phyloP scores from a whole-genome alignment of 805 yeast genomes.

The Wickerhamomyces xylosicus region DNA sequence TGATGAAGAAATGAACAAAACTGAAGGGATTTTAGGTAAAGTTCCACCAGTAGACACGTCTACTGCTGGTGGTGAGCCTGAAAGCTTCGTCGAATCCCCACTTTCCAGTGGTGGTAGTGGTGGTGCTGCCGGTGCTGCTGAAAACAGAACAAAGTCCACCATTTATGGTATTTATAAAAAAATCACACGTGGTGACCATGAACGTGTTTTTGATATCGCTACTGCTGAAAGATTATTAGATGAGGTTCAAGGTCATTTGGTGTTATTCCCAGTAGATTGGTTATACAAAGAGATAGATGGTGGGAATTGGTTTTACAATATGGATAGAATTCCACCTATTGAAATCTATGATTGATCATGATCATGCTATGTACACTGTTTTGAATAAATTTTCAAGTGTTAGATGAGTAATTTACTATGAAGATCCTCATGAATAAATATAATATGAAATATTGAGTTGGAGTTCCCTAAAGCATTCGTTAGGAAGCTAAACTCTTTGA shows the following conservation, averaged over 20 bases:
- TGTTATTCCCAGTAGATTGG: constrained; percentile 92
- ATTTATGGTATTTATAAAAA: constrained; percentile 23
- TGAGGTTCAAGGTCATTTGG: constrained; percentile 78
- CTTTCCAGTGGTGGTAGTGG: constrained; percentile 24
- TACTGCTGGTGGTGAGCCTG: not conserved
- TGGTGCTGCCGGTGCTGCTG: constrained; percentile 14
- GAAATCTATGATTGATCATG: constrained; percentile 84
- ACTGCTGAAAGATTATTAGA: constrained; percentile 67
- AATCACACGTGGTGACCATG: constrained; percentile 24
- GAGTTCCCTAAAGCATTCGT: too few relatives aligned
- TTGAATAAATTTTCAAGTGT: too few relatives aligned
- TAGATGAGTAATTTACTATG: too few relatives aligned
- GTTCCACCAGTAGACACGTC: constrained; percentile 5
- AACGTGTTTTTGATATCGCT: constrained; percentile 52
- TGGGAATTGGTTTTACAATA: constrained; percentile 91
- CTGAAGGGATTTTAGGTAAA: constrained; percentile 5
- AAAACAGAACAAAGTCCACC: not conserved
- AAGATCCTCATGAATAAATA: too few relatives aligned
- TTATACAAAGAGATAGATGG: constrained; percentile 74
- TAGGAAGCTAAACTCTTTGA: too few relatives aligned
- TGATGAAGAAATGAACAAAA: constrained; percentile 2
- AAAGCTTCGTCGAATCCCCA: not conserved
- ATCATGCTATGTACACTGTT: too few relatives aligned
- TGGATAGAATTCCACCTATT: constrained; percentile 90
- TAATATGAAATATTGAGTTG: too few relatives aligned